Evolutionary conservation across 2,329 filamentous ascomycete genomes (phyloP), one percentile per base, ranked within the genome.

Genomic region (Xylaria digitata): DNA sequence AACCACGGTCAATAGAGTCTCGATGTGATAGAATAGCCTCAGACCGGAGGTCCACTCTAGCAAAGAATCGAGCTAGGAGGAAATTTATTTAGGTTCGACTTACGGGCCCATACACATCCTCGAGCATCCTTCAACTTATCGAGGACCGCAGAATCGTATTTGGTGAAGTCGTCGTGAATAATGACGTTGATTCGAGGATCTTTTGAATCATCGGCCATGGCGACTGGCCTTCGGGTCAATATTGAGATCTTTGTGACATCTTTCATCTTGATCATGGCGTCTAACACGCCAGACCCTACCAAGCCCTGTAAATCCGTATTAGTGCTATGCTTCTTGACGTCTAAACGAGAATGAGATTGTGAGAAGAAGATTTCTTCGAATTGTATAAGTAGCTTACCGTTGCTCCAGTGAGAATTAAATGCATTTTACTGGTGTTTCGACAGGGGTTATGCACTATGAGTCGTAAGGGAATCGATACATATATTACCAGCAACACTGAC

Each of bases 21-120:
- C n/a, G 7, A 32, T 11, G 49, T 19, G 3, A 19, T 15, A 21
- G n/a, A 34, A n/a, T 34, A 34, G 7, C 9, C 19, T 9, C 9
- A 6, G 13, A 2, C 23, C 15, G 7, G 34, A 40, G 19, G 13
- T 43, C 23, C n/a, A 43, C n/a, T 7, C 55, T 17, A 37, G 9
- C 21, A 17, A 21, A 42, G 1, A n/a, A 21, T 7, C 3, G 3
- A 23, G 50, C 34, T 6, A 23, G 6, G 23, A 45, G 17, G 34
- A 34, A 17, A 43, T 11, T 23, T 13, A n/a, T n/a, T 19, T 9
- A 15, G 30, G 11, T 5, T 63, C 32, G 17, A 21, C 67, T 65
- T 68, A 70, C 67, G 82, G 0, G 92, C 91, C 92, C 92, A 94
- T 1, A 94, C 89, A 66, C 88, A 91, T 1, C 89, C 91, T 7